Base-by-base conservation (phyloP, 371 early-diverging fungal genomes). In the Syncephalis fuscata region DNA sequence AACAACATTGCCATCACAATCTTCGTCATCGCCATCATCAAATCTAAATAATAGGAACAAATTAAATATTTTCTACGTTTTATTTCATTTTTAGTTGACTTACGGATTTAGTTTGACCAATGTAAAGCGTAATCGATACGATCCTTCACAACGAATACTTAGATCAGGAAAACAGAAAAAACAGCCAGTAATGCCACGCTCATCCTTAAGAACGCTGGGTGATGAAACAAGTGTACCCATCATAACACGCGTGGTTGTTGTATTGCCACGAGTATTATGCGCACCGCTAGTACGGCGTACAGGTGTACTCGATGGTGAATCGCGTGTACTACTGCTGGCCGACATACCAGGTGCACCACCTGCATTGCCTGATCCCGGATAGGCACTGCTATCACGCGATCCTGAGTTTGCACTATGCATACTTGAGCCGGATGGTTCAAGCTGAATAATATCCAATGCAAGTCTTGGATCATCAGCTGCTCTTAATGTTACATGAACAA, bases 131-230 rank as follows among this genome's bases (percentile, higher is more conserved):
- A 93, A 63, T 0, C 82, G 74, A 55, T 88, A 93, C 14, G 68
- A 61, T 0, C 93, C 93, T 48, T 90, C 90, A 39, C 85, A 82
- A 16, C 93, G 69, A 39, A 93, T 85, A 17, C 80, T 78, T 37
- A 93, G 61, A 52, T 91, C 91, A 1, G 90, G 89, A 57, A 91
- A 93, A 32, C 88, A 89, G 64, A 93, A 93, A 55, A 83, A 89
- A 45, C 80, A 74, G 0, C 87, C 90, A 32, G 76, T 80, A 48
- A 73, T 70, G 24, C 77, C 77, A 41, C 80, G 67, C 8, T 76
- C 61, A 50, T 85, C 80, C 50, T 79, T 79, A 26, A 88, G 57
- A 20, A 83, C 53, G 50, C 80, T 78, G 8, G 84, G 76, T 8
- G 87, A 85, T 11, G 84, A 82, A 2, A 85, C 85, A 32, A 85